Percentiles rank a stretch among this genome's conserved stretches.
These are phyloP conservation scores for Penicillium diatomitis DNA, from an alignment of 495 filamentous ascomycete species.

Conservation along the genomic window DNA sequence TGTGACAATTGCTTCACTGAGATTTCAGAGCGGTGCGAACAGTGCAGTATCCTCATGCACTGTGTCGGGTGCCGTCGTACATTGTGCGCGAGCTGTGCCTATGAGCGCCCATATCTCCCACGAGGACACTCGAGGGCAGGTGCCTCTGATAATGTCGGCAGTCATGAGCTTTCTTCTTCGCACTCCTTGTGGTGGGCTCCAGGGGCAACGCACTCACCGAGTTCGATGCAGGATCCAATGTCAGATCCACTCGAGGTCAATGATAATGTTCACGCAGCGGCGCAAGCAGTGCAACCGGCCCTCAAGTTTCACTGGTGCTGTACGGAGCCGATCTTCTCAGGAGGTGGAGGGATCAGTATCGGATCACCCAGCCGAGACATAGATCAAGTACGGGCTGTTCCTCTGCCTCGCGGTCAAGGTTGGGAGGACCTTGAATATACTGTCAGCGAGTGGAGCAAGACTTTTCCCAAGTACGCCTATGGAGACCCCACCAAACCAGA, in stretches of 20 bases:
- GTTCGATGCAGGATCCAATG: slow-evolving; percentile 46
- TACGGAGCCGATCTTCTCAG: slow-evolving; percentile 52
- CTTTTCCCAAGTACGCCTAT: slow-evolving; percentile 36
- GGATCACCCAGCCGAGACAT: slow-evolving; percentile 43
- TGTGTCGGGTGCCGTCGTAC: slow-evolving; percentile 55
- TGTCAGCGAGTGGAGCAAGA: slow-evolving; percentile 35
- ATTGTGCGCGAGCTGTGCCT: slow-evolving; percentile 52
- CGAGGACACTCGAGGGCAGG: slow-evolving; percentile 10
- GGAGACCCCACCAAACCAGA: slow-evolving; percentile 34
- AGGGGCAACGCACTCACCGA: slow-evolving; percentile 42
- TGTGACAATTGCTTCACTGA: slow-evolving; percentile 45
- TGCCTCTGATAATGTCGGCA: slow-evolving; percentile 5
- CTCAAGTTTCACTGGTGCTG: slow-evolving; percentile 54
- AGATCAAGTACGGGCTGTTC: slow-evolving; percentile 48
- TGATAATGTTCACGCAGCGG: slow-evolving; percentile 16
- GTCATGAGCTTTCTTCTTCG: neutral
- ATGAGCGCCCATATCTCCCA: slow-evolving; percentile 43
- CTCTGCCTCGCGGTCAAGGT: slow-evolving; percentile 43
- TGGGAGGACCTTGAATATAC: slow-evolving; percentile 49
- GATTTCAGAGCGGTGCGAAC: slow-evolving; percentile 51
- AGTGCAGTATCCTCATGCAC: slow-evolving; percentile 56
- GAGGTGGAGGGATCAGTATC: slow-evolving; percentile 53
- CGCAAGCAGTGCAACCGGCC: slow-evolving; percentile 27
- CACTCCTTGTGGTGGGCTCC: slow-evolving; percentile 51
- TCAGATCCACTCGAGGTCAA: slow-evolving; percentile 17